These are phyloP conservation scores for Kwoniella sp. DNA, from an alignment of 768 basidiomycete species.

Conservation along the genomic window DNA sequence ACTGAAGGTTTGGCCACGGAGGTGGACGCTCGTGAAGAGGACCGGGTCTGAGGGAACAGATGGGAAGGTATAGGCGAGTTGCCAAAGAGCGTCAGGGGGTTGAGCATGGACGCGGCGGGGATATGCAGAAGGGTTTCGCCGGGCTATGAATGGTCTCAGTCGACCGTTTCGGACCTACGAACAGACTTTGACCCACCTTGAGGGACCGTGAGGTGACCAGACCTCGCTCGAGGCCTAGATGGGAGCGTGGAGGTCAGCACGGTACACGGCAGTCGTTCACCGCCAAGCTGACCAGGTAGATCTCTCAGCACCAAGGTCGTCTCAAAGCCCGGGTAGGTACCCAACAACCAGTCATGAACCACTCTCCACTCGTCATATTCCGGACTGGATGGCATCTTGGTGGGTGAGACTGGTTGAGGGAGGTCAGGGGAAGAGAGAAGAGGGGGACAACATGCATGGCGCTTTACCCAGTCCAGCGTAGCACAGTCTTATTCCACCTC, in stretches of 20 bases:
- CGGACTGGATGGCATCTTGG: not conserved
- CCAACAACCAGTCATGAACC: not conserved
- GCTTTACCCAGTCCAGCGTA: too few species aligned
- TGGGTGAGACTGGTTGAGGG: not conserved
- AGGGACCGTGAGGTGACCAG: constrained; percentile 58
- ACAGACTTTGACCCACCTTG: constrained; percentile 49
- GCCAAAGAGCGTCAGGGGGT: constrained; percentile 63
- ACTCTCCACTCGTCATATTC: not conserved
- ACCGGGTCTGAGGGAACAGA: constrained; percentile 22
- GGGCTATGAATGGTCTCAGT: constrained; percentile 49
- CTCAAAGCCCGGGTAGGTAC: too few species aligned
- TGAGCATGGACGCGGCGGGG: constrained; percentile 68
- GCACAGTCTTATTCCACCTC: too few species aligned
- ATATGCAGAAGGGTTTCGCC: constrained; percentile 63
- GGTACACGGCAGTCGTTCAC: too few species aligned
- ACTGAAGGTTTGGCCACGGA: too few species aligned
- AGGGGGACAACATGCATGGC: not conserved
- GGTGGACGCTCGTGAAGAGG: too few species aligned
- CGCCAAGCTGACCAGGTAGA: too few species aligned
- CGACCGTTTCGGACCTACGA: not conserved
- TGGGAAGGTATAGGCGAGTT: constrained; percentile 54
- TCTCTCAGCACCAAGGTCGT: too few species aligned
- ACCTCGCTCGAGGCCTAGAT: constrained; percentile 65
- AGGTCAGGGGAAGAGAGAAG: not conserved
- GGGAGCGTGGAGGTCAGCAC: not conserved